Percentiles rank a stretch among this genome's conserved stretches.
Evolutionary conservation across 148 eudicot species (phyloP).

Genomic region (Pharnaceum exiguum): DNA sequence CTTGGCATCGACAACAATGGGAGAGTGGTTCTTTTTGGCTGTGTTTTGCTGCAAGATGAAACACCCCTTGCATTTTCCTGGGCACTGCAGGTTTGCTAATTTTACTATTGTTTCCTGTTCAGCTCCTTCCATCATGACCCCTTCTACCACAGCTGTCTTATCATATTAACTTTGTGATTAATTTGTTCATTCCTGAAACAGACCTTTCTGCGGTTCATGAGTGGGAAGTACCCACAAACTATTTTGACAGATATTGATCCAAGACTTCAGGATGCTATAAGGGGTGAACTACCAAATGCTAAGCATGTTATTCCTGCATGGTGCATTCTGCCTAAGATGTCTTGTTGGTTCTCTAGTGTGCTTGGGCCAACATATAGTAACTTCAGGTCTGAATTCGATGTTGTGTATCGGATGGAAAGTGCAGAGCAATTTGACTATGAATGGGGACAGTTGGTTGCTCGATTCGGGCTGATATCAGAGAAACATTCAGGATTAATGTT

Average conservation of each 20-base stretch:
- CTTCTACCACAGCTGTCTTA: not conserved
- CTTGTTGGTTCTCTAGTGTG: constrained; percentile 32
- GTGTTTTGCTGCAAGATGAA: constrained; percentile 32
- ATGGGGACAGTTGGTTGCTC: constrained; percentile 29
- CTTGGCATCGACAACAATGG: constrained; percentile 36
- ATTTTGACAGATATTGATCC: constrained; percentile 34
- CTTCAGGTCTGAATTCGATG: constrained; percentile 32
- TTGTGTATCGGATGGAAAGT: constrained; percentile 17
- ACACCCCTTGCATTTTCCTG: constrained; percentile 21
- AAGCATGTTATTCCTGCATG: constrained; percentile 31
- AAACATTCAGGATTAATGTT: constrained; percentile 22
- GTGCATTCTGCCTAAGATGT: constrained; percentile 34
- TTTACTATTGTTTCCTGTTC: not conserved
- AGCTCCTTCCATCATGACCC: not conserved
- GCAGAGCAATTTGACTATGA: constrained; percentile 29
- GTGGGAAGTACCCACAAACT: constrained; percentile 28
- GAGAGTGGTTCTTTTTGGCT: constrained; percentile 28
- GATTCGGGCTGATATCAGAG: constrained; percentile 26
- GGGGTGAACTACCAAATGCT: constrained; percentile 27
- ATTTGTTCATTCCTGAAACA: constrained; percentile 1
- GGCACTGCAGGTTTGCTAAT: constrained; percentile 29
- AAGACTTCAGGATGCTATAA: constrained; percentile 31
- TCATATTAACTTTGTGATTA: not conserved
- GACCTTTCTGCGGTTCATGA: constrained; percentile 32
- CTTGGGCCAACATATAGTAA: constrained; percentile 28